Base-by-base conservation (phyloP, 176 grass and related monocot genomes). In the Musa troglodytarum region DNA sequence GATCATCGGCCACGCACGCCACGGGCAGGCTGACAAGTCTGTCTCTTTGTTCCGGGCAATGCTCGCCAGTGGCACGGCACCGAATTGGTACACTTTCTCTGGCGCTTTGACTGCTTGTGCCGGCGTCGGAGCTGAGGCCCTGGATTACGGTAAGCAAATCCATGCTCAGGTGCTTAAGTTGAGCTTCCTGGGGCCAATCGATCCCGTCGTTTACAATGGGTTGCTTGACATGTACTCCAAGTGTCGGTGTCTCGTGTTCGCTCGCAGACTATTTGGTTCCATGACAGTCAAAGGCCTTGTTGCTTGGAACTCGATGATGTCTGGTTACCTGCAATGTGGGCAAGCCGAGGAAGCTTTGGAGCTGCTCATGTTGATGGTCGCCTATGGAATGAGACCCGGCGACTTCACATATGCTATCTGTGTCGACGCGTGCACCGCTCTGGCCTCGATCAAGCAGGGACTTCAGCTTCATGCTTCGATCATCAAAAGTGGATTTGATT, bases 231-330 rank as follows among this genome's bases (percentile, higher is more conserved):
- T 87, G 85, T 90, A 90, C 15, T 25, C 54, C 0, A 80, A 80
- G 23, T 90, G 88, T 7, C 21, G 69, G 23, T 80, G 52, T 21
- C 58, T 85, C 1, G 59, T 64, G 10, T 82, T 57, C 53, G 82
- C 79, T 0, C 63, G 25, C 63, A 77, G 77, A 75, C 63, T 82
- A 56, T 90, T 90, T 58, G 10, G 25, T 49, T 71, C 50, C 54
- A 90, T 90, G 85, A 14, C 22, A 28, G 79, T 12, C 1, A 87
- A 24, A 77, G 77, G 84, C 28, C 17, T 80, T 24, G 78, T 90
- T 21, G 67, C 85, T 0, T 87, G 88, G 85, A 90, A 90, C 55
- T 76, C 79, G 4, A 85, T 90, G 84, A 90, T 87, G 85, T 74
- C 85, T 2, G 85, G 79, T 16, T 74, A 52, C 53, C 85, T 87